phyloP scores from a whole-genome alignment of 1,284 basidiomycete species.

The Coniferiporia weirii region DNA sequence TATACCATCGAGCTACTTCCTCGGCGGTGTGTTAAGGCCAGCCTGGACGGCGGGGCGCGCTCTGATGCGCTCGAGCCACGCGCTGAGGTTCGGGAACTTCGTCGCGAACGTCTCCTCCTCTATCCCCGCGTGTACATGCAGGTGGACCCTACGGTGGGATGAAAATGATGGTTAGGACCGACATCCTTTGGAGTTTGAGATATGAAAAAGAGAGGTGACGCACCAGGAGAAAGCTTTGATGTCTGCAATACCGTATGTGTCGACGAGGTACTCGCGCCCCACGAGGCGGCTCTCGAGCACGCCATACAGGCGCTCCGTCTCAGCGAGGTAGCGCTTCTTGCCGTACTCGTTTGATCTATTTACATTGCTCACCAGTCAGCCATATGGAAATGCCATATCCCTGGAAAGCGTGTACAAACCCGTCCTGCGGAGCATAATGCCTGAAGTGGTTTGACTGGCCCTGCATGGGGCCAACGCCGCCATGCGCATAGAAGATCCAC shows the following conservation, averaged over 20 bases:
- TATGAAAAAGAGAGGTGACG: not conserved
- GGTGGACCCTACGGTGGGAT: too few relatives aligned
- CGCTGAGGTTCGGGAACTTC: constrained; percentile 53
- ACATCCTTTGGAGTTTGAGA: too few relatives aligned
- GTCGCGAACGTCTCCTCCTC: constrained; percentile 15
- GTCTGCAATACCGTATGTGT: constrained; percentile 66
- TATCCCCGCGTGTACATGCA: too few relatives aligned
- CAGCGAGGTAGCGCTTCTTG: constrained; percentile 53
- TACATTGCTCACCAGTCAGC: too few relatives aligned
- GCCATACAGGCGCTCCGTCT: constrained; percentile 72
- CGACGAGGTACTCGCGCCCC: constrained; percentile 65
- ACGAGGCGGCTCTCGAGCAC: constrained; percentile 70
- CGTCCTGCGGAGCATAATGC: constrained; percentile 49
- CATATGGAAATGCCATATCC: too few relatives aligned
- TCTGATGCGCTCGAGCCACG: constrained; percentile 36
- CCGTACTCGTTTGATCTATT: constrained; percentile 2
- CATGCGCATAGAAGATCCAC: constrained; percentile 79
- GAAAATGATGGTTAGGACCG: too few relatives aligned
- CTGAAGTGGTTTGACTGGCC: constrained; percentile 66
- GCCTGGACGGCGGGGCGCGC: constrained; percentile 25
- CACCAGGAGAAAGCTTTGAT: constrained; percentile 53
- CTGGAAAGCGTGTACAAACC: too few relatives aligned
- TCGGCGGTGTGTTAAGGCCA: constrained; percentile 23
- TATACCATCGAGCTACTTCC: not conserved
- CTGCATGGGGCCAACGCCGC: constrained; percentile 72